Evolutionary conservation across 148 eudicot genomes (phyloP), one percentile per base, ranked within the genome.

Genomic region (Pouteria glomerata): DNA sequence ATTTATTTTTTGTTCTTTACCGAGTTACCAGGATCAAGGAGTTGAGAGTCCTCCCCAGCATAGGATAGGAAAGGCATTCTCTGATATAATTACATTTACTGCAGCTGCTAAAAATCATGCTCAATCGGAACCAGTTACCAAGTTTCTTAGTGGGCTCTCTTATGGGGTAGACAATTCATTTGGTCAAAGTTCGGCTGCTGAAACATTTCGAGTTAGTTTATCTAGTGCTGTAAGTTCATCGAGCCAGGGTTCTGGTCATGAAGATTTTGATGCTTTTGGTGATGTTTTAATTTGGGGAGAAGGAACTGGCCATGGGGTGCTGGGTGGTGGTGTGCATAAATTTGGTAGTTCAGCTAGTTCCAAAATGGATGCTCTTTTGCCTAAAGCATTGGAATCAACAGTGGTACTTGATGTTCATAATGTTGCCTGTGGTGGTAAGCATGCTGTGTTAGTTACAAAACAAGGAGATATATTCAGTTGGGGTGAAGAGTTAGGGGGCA

Each of bases 251-350:
- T 90, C 92, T 71, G 79, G 81, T 72, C 85, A 68, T 74, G 89
- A 84, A 69, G 90, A 87, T 57, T 66, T 78, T 62, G 90, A 79
- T 77, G 78, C 92, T 71, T 57, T 78, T 16, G 78, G 90, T 44
- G 90, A 82, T 80, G 83, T 90, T 59, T 84, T 84, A 77, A 74
- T 88, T 30, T 90, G 96, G 92, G 92, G 96, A 14, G 92, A 88
- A 83, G 82, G 85, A 76, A 76, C 71, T 24, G 86, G 84, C 33
- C 85, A 86, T 71, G 90, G 87, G 16, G 47, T 81, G 16, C 65
- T 86, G 27, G 92, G 90, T 61, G 92, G 90, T 30, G 83, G 86
- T 47, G 51, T 72, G 27, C 65, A 61, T 55, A 76, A 74, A 71
- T 53, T 73, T 75, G 88, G 82, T 58, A 70, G 72, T 66, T 62